phyloP scores from a whole-genome alignment of 176 grass and related monocot species.

The Triticum urartu region DNA sequence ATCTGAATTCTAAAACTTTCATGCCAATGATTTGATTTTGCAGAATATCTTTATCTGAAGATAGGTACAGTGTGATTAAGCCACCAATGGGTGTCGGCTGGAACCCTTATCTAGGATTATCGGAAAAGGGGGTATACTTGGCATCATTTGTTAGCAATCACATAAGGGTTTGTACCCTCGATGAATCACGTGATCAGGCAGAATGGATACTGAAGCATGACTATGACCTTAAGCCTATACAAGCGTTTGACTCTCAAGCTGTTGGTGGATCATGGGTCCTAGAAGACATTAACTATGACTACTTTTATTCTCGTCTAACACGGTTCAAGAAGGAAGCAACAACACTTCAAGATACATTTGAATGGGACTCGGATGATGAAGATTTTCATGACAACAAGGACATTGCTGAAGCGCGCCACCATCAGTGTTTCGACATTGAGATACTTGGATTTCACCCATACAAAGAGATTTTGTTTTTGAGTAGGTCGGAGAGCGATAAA shows the following conservation, averaged over 20 bases:
- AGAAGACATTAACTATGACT: background rate
- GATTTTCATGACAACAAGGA: background rate
- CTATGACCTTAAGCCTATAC: background rate
- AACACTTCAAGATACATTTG: background rate
- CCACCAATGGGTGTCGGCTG: background rate
- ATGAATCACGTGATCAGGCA: background rate
- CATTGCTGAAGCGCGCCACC: fast-evolving
- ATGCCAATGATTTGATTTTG: background rate
- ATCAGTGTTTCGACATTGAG: background rate
- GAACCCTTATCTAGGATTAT: background rate
- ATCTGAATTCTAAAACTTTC: background rate
- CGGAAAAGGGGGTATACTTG: background rate
- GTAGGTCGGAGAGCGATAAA: background rate
- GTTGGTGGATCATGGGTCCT: background rate
- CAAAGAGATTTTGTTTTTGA: background rate
- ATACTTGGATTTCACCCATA: constrained; percentile 14
- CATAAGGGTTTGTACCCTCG: background rate
- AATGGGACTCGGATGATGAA: background rate
- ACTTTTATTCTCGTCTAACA: background rate
- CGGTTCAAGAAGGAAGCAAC: background rate
- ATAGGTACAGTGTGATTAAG: background rate
- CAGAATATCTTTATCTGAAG: background rate
- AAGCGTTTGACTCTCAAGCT: background rate
- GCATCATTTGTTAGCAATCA: background rate
- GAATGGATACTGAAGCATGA: background rate